phyloP scores from a whole-genome alignment of 306 rosid species.

The Cucurbita pepo region DNA sequence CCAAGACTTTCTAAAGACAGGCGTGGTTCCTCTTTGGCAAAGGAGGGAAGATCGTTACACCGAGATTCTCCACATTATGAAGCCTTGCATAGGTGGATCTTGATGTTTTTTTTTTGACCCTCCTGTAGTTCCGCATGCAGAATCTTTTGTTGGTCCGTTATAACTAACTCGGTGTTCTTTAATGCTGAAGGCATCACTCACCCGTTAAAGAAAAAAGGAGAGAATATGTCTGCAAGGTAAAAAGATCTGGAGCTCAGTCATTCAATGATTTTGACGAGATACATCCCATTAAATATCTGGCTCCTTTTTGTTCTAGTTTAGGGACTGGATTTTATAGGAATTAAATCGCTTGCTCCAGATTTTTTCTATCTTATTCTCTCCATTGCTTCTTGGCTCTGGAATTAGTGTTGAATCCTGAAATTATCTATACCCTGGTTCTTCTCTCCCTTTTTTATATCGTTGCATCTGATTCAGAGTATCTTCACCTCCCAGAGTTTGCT shows the following conservation, averaged over 20 bases:
- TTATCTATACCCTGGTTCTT: conserved; percentile 9
- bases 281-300: conserved; percentile 20
- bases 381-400: conserved; percentile 9
- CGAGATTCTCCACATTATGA: conserved; percentile 81
- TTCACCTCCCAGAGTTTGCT: not conserved
- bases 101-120: conserved; percentile 65
- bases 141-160: conserved; percentile 58
- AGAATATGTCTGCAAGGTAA: conserved; percentile 99
- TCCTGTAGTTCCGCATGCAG: conserved; percentile 63
- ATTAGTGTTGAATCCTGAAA: not conserved
- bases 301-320: conserved; percentile 31
- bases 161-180: conserved; percentile 89
- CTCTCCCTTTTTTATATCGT: conserved; percentile 1
- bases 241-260: conserved; percentile 35
- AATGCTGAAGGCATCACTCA: conserved; percentile 99
- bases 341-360: conserved; percentile 7
- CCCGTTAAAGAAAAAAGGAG: conserved; percentile 98
- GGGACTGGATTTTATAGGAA: conserved; percentile 14
- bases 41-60: conserved; percentile 61
- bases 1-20: conserved; percentile 58
- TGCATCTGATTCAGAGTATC: conserved; percentile 10
- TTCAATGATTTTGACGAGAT: conserved; percentile 37
- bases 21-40: conserved; percentile 63
- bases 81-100: conserved; percentile 87
- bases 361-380: not conserved